phyloP scores from a whole-genome alignment of 371 early-diverging fungal species.

The Actinomortierella ambigua region DNA sequence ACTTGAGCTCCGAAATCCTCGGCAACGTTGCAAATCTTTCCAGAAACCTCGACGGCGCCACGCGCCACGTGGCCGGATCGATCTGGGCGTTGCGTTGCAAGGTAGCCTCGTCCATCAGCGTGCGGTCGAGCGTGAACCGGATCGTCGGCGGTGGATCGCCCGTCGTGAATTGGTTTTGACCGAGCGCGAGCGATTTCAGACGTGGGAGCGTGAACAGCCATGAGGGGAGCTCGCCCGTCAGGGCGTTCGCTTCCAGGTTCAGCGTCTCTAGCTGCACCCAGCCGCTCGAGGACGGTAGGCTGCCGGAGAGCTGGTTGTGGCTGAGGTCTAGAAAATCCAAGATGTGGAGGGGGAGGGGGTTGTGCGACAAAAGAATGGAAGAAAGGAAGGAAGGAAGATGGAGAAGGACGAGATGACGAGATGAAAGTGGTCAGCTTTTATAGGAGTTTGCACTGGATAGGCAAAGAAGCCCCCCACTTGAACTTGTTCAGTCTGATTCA shows the following conservation, averaged over 20 bases:
- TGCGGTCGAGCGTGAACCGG: conserved; percentile 5
- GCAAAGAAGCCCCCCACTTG: no score
- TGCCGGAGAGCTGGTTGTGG: conserved; percentile 24
- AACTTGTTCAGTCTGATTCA: no score
- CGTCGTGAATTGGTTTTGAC: conserved; percentile 26
- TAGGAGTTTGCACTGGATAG: no score
- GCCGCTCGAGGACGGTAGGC: conserved; percentile 18
- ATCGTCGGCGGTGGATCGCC: conserved; percentile 15
- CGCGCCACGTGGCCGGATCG: conserved; percentile 5
- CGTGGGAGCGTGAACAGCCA: conserved; percentile 26
- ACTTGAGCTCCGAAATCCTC: conserved; percentile 20
- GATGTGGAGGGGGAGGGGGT: no score
- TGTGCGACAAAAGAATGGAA: no score
- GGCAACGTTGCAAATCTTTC: conserved; percentile 19
- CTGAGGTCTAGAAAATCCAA: conserved; percentile 13
- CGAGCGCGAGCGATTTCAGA: conserved; percentile 30
- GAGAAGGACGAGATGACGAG: no score
- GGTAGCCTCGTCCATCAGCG: conserved; percentile 11
- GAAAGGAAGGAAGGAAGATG: no score
- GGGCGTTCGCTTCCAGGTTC: conserved; percentile 18
- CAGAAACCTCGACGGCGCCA: conserved; percentile 18
- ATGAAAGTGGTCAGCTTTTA: no score
- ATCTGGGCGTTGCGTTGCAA: not conserved
- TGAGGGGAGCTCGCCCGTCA: conserved; percentile 17
- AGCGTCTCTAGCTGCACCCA: conserved; percentile 20